Conservation (phyloP, 1,139 yeast genomes). For the Taiozyma onychis region DNA sequence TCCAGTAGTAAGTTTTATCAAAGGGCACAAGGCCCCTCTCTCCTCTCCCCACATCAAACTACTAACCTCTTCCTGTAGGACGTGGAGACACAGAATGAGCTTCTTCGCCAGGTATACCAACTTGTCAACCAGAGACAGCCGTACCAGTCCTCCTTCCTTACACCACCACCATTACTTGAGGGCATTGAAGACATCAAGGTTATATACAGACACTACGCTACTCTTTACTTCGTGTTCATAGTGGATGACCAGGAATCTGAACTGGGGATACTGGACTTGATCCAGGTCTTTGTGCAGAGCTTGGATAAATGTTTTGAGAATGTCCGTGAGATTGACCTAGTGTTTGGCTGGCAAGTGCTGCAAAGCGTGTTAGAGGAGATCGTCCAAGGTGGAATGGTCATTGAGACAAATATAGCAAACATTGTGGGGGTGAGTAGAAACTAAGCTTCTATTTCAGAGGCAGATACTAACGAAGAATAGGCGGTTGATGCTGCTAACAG, state of each 20-base stretch:
- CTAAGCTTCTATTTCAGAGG: not conserved
- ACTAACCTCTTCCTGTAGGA: conserved; percentile 34
- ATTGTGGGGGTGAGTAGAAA: conserved; percentile 43
- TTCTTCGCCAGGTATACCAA: conserved; percentile 70
- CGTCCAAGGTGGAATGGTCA: conserved; percentile 98
- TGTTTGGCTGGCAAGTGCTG: conserved; percentile 95
- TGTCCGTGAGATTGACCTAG: conserved; percentile 92
- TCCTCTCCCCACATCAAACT: conserved; percentile 8
- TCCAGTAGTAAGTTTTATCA: conserved; percentile 47
- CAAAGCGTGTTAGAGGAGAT: conserved; percentile 91
- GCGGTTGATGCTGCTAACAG: conserved; percentile 24
- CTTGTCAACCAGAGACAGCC: conserved; percentile 62
- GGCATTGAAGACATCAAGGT: conserved; percentile 79
- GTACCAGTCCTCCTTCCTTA: conserved; percentile 74
- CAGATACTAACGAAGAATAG: conserved; percentile 8
- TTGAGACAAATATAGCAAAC: conserved; percentile 79
- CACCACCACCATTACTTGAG: conserved; percentile 72
- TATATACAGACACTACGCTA: conserved; percentile 91
- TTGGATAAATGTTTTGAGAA: conserved; percentile 88
- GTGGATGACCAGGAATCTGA: conserved; percentile 97
- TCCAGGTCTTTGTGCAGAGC: conserved; percentile 95
- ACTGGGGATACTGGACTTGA: conserved; percentile 85
- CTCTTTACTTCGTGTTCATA: conserved; percentile 87
- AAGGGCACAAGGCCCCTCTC: conserved; percentile 14
- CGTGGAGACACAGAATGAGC: conserved; percentile 63